These are phyloP conservation scores for Aspergillus bridgeri DNA, from an alignment of 495 filamentous ascomycete species.

Conservation along the genomic window DNA sequence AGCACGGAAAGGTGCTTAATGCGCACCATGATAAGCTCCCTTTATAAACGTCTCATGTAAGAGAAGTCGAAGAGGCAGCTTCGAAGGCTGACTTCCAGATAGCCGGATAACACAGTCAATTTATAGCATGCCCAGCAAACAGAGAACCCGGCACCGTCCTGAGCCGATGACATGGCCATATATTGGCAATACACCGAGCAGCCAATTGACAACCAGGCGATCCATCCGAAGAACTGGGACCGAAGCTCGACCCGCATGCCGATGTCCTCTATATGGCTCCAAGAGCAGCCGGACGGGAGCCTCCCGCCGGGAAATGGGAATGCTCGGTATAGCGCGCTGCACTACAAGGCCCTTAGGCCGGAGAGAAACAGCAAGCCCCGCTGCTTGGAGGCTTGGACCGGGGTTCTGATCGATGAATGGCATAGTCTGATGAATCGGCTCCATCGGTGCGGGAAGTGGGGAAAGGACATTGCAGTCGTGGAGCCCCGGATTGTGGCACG, in stretches of 20 bases:
- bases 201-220: background rate
- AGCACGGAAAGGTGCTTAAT: conserved; percentile 11
- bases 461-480: conserved; percentile 3
- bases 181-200: background rate
- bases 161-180: background rate
- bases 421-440: background rate
- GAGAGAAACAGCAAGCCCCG: background rate
- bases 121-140: background rate
- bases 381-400: background rate
- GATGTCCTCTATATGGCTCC: background rate
- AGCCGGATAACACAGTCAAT: background rate
- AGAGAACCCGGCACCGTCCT: background rate
- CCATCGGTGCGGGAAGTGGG: background rate
- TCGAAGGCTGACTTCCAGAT: background rate
- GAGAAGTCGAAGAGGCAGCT: too few relatives aligned
- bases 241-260: background rate
- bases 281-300: background rate
- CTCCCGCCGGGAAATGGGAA: conserved; percentile 2
- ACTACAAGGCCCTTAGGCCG: background rate
- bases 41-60: background rate
- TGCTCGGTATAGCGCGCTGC: background rate
- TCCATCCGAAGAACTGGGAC: background rate
- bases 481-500: background rate
- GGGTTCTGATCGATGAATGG: background rate
- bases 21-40: conserved; percentile 8